Base-by-base conservation (phyloP, 345 rosid genomes). In the Trapa incisa region DNA sequence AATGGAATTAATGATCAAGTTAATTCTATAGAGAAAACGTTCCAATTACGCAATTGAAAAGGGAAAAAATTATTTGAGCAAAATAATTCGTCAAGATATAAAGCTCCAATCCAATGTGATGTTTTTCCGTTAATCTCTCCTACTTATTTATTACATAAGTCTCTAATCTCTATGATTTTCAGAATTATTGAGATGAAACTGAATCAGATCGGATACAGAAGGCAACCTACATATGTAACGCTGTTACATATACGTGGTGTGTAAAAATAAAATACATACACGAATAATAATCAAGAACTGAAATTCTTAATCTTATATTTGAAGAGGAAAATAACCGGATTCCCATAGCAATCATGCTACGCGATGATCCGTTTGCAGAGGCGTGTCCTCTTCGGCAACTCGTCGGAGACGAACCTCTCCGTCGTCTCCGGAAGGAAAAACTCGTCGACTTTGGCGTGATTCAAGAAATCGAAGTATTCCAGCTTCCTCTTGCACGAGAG, bases 391-490 rank as follows among this genome's bases (percentile, higher is more conserved):
- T 67, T 54, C 12, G 70, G 38, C 57, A 54, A 11, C 32, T 45
- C 61, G 36, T 11, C 22, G 2, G 62, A 22, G 6, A 47, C 2
- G 47, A 32, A 0, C 43, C 29, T 38, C 38, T 36, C 65, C 72
- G 60, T 39, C 16, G 29, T 22, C 29, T 45, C 68, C 37, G n/a
- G 74, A 56, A 32, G 72, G 65, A 79, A 75, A 42, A 76, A 72
- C 9, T 69, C 66, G 6, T 82, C 83, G 54, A 82, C 73, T 45
- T 76, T 79, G 13, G 66, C 69, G 5, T 68, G 63, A 15, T 68
- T 75, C 50, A 67, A 76, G 65, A 71, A 61, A 69, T 82, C 79
- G 22, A 77, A 73, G 76, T 75, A 79, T 1, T 80, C 81, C 63
- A 77, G 67, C 76, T 75, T 82, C 70, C 85, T 68, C 69, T 75